Conservation (phyloP, 2,329 filamentous ascomycete genomes). For the Xenoacremonium recifei region DNA sequence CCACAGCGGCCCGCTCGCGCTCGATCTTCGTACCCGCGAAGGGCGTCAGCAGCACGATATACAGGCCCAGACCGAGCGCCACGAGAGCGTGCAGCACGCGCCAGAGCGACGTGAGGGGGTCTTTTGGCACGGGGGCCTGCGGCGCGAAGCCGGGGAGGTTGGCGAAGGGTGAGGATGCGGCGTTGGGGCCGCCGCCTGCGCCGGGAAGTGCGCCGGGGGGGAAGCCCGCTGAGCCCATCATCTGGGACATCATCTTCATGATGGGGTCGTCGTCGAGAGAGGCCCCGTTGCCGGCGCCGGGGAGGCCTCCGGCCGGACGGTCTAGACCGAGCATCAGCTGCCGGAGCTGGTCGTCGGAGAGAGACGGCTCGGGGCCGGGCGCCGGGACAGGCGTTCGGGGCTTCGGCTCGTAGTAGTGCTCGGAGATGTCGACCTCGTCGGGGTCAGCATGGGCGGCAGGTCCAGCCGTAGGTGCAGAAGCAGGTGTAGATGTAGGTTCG, state of each 20-base stretch:
- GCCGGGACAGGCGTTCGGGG: conserved; percentile 29
- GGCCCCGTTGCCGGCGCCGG: conserved; percentile 18
- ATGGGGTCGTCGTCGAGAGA: conserved; percentile 33
- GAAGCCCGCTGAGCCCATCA: conserved; percentile 52
- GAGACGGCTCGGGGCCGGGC: conserved; percentile 24
- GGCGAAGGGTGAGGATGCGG: conserved; percentile 34
- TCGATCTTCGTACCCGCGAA: conserved; percentile 66
- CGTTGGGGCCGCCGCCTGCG: conserved; percentile 26
- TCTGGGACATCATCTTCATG: conserved; percentile 72
- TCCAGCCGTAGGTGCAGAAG: conserved; percentile 30
- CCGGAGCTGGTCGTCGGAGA: conserved; percentile 60
- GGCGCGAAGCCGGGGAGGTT: conserved; percentile 41
- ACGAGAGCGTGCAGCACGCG: conserved; percentile 72
- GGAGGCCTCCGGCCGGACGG: conserved; percentile 26
- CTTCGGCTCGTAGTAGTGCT: conserved; percentile 64
- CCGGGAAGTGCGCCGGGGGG: conserved; percentile 37
- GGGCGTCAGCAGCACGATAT: conserved; percentile 65
- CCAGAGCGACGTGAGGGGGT: conserved; percentile 54
- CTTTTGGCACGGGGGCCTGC: conserved; percentile 32
- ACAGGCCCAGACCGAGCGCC: conserved; percentile 67
- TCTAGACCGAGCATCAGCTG: conserved; percentile 64
- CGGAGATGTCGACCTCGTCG: conserved; percentile 76
- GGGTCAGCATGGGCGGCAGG: conserved; percentile 56
- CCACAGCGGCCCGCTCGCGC: conserved; percentile 45
- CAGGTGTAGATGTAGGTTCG: conserved; percentile 10